Evolutionary conservation across 2,329 filamentous ascomycete species (phyloP).

Genomic region (Paramyrothecium sp.): DNA sequence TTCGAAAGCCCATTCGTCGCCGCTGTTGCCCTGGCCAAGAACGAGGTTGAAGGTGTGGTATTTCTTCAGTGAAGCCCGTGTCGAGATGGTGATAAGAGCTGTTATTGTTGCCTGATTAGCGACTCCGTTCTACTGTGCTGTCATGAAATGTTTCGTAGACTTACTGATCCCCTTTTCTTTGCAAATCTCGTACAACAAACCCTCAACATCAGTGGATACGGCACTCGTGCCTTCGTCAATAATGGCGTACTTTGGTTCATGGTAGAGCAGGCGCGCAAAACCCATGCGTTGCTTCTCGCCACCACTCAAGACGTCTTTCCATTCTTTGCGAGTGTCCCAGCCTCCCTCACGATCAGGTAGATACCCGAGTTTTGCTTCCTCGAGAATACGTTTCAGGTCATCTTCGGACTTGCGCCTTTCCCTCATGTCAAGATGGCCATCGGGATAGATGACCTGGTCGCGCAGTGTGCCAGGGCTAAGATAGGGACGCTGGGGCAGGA

Average conservation of each 20-base stretch:
- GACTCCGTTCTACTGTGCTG: not conserved
- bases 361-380: slow-evolving; percentile 84
- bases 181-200: slow-evolving; percentile 85
- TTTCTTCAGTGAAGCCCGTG: slow-evolving; percentile 88
- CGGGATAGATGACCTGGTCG: slow-evolving; percentile 97
- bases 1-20: slow-evolving; percentile 90
- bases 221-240: slow-evolving; percentile 95
- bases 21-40: slow-evolving; percentile 75
- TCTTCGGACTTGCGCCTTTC: slow-evolving; percentile 74
- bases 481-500: slow-evolving; percentile 91
- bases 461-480: slow-evolving; percentile 88
- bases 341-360: slow-evolving; percentile 89
- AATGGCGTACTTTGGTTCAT: slow-evolving; percentile 91
- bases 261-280: slow-evolving; percentile 86
- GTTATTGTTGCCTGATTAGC: slow-evolving; percentile 30
- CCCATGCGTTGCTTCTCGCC: slow-evolving; percentile 97
- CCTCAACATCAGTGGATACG: slow-evolving; percentile 92
- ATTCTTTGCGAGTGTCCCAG: slow-evolving; percentile 95
- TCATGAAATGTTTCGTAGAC: slow-evolving; percentile 29
- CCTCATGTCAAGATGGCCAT: slow-evolving; percentile 92
- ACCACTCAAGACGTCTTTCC: slow-evolving; percentile 96
- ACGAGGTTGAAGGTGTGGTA: slow-evolving; percentile 92
- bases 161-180: slow-evolving; percentile 92
- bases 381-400: slow-evolving; percentile 75
- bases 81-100: slow-evolving; percentile 91